Evolutionary conservation across 306 rosid genomes (phyloP).

Genomic region (Lathyrus aphaca): DNA sequence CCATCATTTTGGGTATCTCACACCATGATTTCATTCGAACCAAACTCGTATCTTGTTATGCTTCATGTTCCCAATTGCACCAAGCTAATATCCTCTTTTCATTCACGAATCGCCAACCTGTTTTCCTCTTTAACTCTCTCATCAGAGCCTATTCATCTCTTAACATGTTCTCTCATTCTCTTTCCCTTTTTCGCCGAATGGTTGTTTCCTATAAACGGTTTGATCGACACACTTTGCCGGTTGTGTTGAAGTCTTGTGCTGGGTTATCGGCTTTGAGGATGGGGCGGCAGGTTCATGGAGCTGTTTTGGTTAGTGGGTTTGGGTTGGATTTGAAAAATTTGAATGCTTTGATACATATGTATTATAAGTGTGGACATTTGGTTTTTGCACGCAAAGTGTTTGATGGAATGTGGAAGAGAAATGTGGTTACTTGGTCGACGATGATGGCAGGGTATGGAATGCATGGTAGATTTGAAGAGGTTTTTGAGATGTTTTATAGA

Average conservation of each 20-base stretch:
- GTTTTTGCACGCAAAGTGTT: constrained; percentile 56
- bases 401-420: constrained; percentile 54
- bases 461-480: constrained; percentile 58
- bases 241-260: constrained; percentile 64
- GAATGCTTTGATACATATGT: constrained; percentile 69
- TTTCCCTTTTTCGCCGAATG: constrained; percentile 57
- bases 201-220: constrained; percentile 40
- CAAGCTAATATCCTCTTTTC: constrained; percentile 58
- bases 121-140: constrained; percentile 68
- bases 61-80: constrained; percentile 58
- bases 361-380: constrained; percentile 58
- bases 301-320: constrained; percentile 57
- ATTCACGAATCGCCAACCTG: constrained; percentile 61
- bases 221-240: constrained; percentile 57
- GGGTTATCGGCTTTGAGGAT: constrained; percentile 49
- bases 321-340: constrained; percentile 52
- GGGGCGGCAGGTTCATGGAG: constrained; percentile 67
- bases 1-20: constrained; percentile 51
- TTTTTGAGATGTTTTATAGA: constrained; percentile 58
- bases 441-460: constrained; percentile 66
- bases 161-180: constrained; percentile 52
- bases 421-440: constrained; percentile 58
- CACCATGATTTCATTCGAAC: constrained; percentile 54
- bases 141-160: constrained; percentile 63
- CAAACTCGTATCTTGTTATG: constrained; percentile 64